phyloP scores from a whole-genome alignment of 2,329 filamentous ascomycete species.

The Stagonosporopsis chrysanthemi region DNA sequence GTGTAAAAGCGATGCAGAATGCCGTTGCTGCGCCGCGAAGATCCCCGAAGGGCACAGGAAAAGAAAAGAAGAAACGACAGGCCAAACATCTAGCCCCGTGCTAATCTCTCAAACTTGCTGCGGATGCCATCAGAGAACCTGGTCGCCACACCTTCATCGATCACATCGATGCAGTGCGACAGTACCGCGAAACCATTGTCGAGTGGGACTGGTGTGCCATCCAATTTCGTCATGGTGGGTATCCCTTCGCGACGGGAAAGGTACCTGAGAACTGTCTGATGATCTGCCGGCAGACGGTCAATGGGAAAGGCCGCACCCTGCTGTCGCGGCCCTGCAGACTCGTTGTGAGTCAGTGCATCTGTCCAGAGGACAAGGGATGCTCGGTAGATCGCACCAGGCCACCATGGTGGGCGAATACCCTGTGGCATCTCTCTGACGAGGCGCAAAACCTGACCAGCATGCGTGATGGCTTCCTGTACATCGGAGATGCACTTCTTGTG shows the following conservation, averaged over 20 bases:
- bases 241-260: slow-evolving; percentile 62
- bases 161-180: slow-evolving; percentile 60
- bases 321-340: slow-evolving; percentile 49
- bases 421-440: slow-evolving; percentile 67
- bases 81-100: slow-evolving; percentile 34
- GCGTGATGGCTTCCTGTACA: slow-evolving; percentile 69
- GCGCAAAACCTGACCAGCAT: slow-evolving; percentile 71
- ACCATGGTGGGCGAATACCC: slow-evolving; percentile 71
- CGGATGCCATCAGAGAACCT: slow-evolving; percentile 64
- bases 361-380: slow-evolving; percentile 54
- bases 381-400: slow-evolving; percentile 74
- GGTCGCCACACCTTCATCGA: slow-evolving; percentile 61
- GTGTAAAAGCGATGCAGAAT: slow-evolving; percentile 12
- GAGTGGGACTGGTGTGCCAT: slow-evolving; percentile 57
- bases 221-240: slow-evolving; percentile 60
- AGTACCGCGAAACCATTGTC: slow-evolving; percentile 59
- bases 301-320: slow-evolving; percentile 58
- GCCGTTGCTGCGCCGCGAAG: slow-evolving; percentile 15
- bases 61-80: slow-evolving; percentile 3
- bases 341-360: slow-evolving; percentile 64
- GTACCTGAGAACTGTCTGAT: slow-evolving; percentile 60
- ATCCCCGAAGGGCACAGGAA: slow-evolving; percentile 1
- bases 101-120: slow-evolving; percentile 60
- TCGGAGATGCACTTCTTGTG: slow-evolving; percentile 70
- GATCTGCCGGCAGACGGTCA: slow-evolving; percentile 59